Conservation (phyloP, 495 filamentous ascomycete species). For the Penicillium fimorum region DNA sequence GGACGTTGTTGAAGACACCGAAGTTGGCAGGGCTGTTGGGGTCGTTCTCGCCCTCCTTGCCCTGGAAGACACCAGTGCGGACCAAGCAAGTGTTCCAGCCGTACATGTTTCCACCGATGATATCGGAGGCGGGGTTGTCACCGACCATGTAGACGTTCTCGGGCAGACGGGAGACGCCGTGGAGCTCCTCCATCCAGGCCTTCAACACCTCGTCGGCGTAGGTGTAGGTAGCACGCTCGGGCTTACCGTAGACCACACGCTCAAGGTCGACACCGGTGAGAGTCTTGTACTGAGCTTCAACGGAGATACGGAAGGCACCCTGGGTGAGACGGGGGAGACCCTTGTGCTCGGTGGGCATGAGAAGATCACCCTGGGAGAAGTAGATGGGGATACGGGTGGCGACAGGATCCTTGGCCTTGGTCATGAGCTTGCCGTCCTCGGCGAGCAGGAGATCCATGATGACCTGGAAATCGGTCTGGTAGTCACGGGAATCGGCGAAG, state of each 20-base stretch:
- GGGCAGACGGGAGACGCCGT: slow-evolving; percentile 67
- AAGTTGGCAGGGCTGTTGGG: slow-evolving; percentile 56
- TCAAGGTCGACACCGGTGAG: slow-evolving; percentile 71
- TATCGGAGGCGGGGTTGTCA: slow-evolving; percentile 77
- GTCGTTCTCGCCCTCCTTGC: slow-evolving; percentile 52
- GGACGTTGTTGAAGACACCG: slow-evolving; percentile 55
- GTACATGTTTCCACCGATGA: slow-evolving; percentile 78
- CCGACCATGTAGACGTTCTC: slow-evolving; percentile 80
- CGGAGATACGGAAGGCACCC: slow-evolving; percentile 71
- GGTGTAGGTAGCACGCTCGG: slow-evolving; percentile 75
- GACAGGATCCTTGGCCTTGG: slow-evolving; percentile 65
- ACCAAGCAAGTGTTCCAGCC: slow-evolving; percentile 77
- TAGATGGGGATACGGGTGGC: slow-evolving; percentile 71
- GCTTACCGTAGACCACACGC: slow-evolving; percentile 83
- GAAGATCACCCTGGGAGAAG: slow-evolving; percentile 71
- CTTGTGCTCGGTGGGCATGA: slow-evolving; percentile 77
- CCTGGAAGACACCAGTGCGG: slow-evolving; percentile 60
- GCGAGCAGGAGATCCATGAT: slow-evolving; percentile 80
- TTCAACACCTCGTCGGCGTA: slow-evolving; percentile 76
- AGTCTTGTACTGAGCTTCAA: slow-evolving; percentile 78
- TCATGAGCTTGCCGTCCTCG: slow-evolving; percentile 66
- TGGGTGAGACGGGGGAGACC: slow-evolving; percentile 68
- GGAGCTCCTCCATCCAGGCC: slow-evolving; percentile 73
- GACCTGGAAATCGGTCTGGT: slow-evolving; percentile 80
- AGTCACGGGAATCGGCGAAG: slow-evolving; percentile 81